Base-by-base conservation (phyloP, 495 filamentous ascomycete genomes). In the Tuber microsphaerosporum region DNA sequence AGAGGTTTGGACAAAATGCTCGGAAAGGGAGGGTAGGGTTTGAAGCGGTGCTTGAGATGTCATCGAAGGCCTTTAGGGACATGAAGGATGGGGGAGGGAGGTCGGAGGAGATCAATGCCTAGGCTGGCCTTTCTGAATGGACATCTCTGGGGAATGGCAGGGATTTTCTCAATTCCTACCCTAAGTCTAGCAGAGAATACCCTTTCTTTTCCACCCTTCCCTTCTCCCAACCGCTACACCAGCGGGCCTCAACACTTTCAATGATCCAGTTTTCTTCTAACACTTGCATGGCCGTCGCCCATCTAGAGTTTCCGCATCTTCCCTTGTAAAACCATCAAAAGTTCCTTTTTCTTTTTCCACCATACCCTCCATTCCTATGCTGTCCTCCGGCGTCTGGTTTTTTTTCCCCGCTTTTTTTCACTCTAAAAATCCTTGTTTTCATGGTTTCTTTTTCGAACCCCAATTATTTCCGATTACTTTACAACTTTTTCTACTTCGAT, bases 31-130 rank as follows among this genome's bases (percentile, higher is more conserved):
- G 91, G 73, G 92, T 97, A 82, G 95, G 95, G 0, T 99, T 99
- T 81, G 95, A 99, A 83, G 89, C 90, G 70, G 95, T 99, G 48
- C 87, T 99, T 39, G 93, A 92, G 81, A 97, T 97, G 92, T 96
- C 92, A 85, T 87, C 94, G 76, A 89, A 92, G 77, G 96, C 94
- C 34, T 99, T 97, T 79, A 89, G 92, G 70, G 93, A 98, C 85
- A 93, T 97, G 85, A 89, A 88, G 79, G 88, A 91, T 79, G 81
- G 77, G 2, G 75, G 73, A 9, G 74, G 74, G 4, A 76, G 51
- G 61, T 75, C 76, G 5, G 73, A 79, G 17, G 77, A 79, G 48
- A 70, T 17, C 14, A 75, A 68, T 19, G 20, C 70, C 19, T 75
- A 79, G 70, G 41, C 4, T 8, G 34, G 4, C n/a, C 10, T 16